A percentile compares a stretch with the other conserved stretches of the same genome.
phyloP scores from a whole-genome alignment of 768 basidiomycete species.

The Mycena pura region DNA sequence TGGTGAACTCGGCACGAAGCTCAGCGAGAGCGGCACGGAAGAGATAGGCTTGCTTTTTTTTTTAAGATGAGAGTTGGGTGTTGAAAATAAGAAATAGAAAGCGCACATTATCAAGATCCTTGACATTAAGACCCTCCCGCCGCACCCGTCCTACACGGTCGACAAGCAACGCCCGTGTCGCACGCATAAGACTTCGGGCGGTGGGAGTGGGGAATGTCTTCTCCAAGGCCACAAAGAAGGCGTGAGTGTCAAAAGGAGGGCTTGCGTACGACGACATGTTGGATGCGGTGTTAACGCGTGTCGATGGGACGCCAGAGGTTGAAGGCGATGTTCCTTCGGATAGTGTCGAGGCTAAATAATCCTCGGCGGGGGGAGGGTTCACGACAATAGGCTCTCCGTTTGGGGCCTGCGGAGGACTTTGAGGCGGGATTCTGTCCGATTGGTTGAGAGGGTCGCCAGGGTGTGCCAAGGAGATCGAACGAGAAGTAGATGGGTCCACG shows the following conservation, averaged over 20 bases:
- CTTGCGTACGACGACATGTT: slow-evolving; percentile 51
- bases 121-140: slow-evolving; percentile 72
- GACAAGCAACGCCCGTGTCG: slow-evolving; percentile 79
- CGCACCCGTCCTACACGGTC: slow-evolving; percentile 76
- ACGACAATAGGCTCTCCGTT: not conserved
- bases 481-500: slow-evolving; percentile 19
- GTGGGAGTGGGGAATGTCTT: slow-evolving; percentile 76
- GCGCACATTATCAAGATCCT: slow-evolving; percentile 84
- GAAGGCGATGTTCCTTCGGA: not conserved
- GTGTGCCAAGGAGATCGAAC: slow-evolving; percentile 22
- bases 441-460: slow-evolving; percentile 17
- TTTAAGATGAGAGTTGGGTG: not conserved
- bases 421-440: not conserved
- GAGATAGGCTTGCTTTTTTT: slow-evolving; percentile 86
- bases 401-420: not conserved
- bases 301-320: slow-evolving; percentile 22
- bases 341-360: not conserved
- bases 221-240: slow-evolving; percentile 75
- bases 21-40: slow-evolving; percentile 94
- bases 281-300: slow-evolving; percentile 16
- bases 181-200: slow-evolving; percentile 83
- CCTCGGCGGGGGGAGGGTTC: not conserved
- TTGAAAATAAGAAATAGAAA: not conserved
- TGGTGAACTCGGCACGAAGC: slow-evolving; percentile 83
- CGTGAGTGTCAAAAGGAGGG: slow-evolving; percentile 86